Evolutionary conservation across 2,329 filamentous ascomycete genomes (phyloP), one percentile per base, ranked within the genome.

Genomic region (Aspergillus flavus): DNA sequence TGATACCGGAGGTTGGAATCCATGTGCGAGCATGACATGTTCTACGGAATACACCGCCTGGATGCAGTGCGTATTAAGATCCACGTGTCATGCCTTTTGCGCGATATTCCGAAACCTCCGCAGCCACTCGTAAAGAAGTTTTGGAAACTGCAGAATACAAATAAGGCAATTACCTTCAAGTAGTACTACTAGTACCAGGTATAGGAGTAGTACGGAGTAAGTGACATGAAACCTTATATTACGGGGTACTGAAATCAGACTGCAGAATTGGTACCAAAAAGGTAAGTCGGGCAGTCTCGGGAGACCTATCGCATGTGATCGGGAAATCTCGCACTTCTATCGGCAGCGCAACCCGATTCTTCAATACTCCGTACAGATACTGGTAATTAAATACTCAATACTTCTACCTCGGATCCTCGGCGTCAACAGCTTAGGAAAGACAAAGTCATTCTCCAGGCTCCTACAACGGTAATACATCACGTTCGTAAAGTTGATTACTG

Each of bases 221-320:
- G 39, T 41, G 39, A n/a, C 39, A 19, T n/a, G 16, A 41, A 41
- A 41, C 39, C 16, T 41, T n/a, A 41, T 41, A 41, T 9, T 41
- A 41, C 39, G 16, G 39, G 16, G 39, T n/a, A 41, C 7, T n/a
- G 16, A 46, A 46, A 23, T 3, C n/a, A 26, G 45, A 41, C 19
- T 46, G 14, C 39, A 45, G 28, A 34, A 45, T 41, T 43, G n/a
- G n/a, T 16, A 21, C 50, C 19, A 30, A 16, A 57, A 19, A 12
- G 30, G 16, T 54, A 53, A 7, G n/a, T 63, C 64, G 64, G 64
- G 53, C 43, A 26, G 58, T 53, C 41, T 61, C 64, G 64, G 62
- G 52, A 46, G 54, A 6, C 21, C 6, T 14, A 19, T 46, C 39
- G 53, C 60, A 59, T 59, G 58, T 58, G 64, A 63, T 66, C 63